Conservation (phyloP, 441 rosid species). For the Pelargonium cotyledonis region DNA sequence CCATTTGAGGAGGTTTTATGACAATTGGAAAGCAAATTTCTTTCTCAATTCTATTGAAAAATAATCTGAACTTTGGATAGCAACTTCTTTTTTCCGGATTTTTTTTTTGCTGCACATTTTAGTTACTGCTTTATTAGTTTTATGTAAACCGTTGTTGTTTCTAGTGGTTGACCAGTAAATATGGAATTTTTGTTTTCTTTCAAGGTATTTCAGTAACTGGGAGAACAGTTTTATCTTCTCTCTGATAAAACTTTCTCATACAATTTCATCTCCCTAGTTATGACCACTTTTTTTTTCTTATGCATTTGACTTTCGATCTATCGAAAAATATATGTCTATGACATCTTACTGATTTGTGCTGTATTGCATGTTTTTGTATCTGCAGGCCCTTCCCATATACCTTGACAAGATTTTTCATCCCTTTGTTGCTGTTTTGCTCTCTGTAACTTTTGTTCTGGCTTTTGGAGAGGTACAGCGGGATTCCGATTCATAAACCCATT, state of each 20-base stretch:
- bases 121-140: neutral
- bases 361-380: constrained; percentile 4
- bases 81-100: neutral
- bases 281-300: neutral
- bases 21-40: too few species aligned
- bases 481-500: constrained; percentile 12
- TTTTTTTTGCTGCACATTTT: neutral
- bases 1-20: too few species aligned
- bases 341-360: constrained; percentile 6
- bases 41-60: neutral
- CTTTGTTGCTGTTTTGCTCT: constrained; percentile 60
- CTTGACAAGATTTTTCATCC: constrained; percentile 62
- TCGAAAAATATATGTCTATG: neutral
- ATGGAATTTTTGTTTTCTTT: neutral
- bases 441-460: constrained; percentile 63
- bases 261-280: neutral
- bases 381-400: constrained; percentile 67
- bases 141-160: neutral
- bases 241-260: neutral
- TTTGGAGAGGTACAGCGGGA: constrained; percentile 50
- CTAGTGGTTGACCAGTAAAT: neutral
- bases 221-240: constrained; percentile 2
- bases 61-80: neutral
- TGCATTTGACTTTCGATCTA: neutral
- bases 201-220: constrained; percentile 29